A percentile compares a stretch with the other conserved stretches of the same genome.
These are phyloP conservation scores for Nothopassalora personata DNA, from an alignment of 2,329 filamentous ascomycete genomes.

Conservation along the genomic window DNA sequence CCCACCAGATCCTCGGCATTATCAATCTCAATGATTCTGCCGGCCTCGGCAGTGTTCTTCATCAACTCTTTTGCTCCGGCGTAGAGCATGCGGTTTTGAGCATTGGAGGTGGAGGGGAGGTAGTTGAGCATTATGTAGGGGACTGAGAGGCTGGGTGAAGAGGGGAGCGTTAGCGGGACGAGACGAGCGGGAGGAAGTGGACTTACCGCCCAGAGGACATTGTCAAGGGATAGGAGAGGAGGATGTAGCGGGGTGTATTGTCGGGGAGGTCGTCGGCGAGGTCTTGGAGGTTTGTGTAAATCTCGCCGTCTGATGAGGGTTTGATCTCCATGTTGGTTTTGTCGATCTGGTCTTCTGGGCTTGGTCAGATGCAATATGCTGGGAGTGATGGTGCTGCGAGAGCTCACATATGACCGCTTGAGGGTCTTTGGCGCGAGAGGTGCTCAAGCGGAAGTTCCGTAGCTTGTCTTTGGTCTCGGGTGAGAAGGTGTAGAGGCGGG, in stretches of 20 bases:
- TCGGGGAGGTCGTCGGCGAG: constrained; percentile 87
- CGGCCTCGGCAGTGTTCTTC: constrained; percentile 88
- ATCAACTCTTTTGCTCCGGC: constrained; percentile 94
- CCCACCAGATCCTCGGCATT: constrained; percentile 73
- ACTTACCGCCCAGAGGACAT: constrained; percentile 69
- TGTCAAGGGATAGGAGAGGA: constrained; percentile 86
- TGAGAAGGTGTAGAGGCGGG: constrained; percentile 87
- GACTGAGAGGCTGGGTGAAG: constrained; percentile 54
- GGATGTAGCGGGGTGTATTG: constrained; percentile 80
- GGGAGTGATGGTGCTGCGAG: constrained; percentile 9
- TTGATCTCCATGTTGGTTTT: constrained; percentile 84
- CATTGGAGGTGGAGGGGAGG: constrained; percentile 85
- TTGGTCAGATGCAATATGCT: neutral
- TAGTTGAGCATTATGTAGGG: constrained; percentile 96
- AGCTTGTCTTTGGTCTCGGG: constrained; percentile 82
- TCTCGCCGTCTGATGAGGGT: constrained; percentile 64
- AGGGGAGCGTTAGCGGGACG: no score
- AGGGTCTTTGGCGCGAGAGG: constrained; percentile 76
- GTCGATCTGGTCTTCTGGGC: constrained; percentile 72
- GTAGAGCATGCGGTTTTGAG: constrained; percentile 84
- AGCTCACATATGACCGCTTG: constrained; percentile 91
- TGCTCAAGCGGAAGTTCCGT: constrained; percentile 88
- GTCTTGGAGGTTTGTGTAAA: constrained; percentile 76
- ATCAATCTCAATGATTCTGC: constrained; percentile 77
- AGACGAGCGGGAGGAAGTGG: no score